phyloP scores from a whole-genome alignment of 352 stramenopile species.

The Phytophthora tentaculata region DNA sequence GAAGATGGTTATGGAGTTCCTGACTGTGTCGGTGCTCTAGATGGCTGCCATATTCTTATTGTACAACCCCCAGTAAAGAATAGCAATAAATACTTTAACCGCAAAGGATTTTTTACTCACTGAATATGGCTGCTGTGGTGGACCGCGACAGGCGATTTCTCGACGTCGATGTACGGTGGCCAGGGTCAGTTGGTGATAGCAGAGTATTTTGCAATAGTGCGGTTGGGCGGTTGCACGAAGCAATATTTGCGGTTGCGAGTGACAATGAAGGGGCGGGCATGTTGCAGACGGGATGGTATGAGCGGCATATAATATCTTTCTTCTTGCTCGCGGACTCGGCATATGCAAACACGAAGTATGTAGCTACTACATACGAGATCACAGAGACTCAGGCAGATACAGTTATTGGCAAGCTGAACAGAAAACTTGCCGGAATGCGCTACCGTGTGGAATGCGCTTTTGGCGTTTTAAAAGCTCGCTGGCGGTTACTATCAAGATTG shows the following conservation, averaged over 20 bases:
- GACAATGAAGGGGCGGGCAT: not conserved
- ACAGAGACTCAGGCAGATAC: not conserved
- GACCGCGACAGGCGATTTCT: slow-evolving; percentile 5
- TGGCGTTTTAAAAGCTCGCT: not conserved
- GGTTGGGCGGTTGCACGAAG: not conserved
- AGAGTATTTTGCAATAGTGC: slow-evolving; percentile 5
- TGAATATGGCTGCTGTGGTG: slow-evolving; percentile 5
- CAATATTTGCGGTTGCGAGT: not conserved
- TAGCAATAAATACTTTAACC: slow-evolving; percentile 7
- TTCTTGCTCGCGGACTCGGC: no score
- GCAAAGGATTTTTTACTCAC: slow-evolving; percentile 7
- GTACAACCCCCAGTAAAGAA: slow-evolving; percentile 4
- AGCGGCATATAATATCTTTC: not conserved
- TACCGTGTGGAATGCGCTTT: not conserved
- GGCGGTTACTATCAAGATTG: not conserved
- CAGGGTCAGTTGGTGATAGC: slow-evolving; percentile 5
- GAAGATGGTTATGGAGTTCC: slow-evolving; percentile 8
- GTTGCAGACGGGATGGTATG: not conserved
- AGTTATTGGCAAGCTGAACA: not conserved
- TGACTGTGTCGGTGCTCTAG: not conserved
- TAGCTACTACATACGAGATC: not conserved
- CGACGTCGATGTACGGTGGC: slow-evolving; percentile 4
- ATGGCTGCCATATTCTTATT: slow-evolving; percentile 4
- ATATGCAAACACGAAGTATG: not conserved
- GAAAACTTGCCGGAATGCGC: not conserved